Conservation (phyloP, 768 basidiomycete genomes). For the Leccinellum luteum region DNA sequence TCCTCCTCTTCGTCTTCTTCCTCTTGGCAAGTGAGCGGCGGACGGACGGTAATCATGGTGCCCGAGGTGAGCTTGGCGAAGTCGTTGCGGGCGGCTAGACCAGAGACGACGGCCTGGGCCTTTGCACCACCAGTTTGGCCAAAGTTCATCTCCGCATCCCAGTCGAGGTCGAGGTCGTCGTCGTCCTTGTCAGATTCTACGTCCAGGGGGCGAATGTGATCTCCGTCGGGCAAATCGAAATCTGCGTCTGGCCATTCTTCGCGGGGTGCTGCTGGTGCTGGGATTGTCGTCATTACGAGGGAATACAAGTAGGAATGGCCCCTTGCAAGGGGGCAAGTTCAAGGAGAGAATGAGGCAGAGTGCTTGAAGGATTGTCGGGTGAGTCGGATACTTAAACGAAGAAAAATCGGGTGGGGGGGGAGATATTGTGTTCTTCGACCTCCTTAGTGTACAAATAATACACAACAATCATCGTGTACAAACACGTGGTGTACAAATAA, state of each 20-base stretch:
- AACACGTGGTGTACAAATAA: slow-evolving; percentile 15
- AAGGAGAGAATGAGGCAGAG: slow-evolving; percentile 3
- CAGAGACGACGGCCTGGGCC: slow-evolving; percentile 37
- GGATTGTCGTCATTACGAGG: slow-evolving; percentile 54
- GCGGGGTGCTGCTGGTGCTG: slow-evolving; percentile 54
- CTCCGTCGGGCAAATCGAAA: slow-evolving; percentile 80
- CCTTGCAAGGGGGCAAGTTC: slow-evolving; percentile 18
- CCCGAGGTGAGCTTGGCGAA: slow-evolving; percentile 30
- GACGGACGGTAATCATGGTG: slow-evolving; percentile 55
- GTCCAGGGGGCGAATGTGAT: slow-evolving; percentile 58
- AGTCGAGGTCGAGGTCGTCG: slow-evolving; percentile 67
- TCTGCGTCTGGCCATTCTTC: slow-evolving; percentile 90
- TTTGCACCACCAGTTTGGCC: slow-evolving; percentile 55
- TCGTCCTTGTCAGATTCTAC: slow-evolving; percentile 62
- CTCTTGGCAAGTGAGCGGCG: slow-evolving; percentile 49
- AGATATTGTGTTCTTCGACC: slow-evolving; percentile 30
- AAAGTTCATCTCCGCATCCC: slow-evolving; percentile 77
- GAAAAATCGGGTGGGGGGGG: slow-evolving; percentile 42
- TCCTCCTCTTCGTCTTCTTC: slow-evolving; percentile 67
- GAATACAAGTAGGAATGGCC: slow-evolving; percentile 21
- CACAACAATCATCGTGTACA: slow-evolving; percentile 19
- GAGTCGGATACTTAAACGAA: slow-evolving; percentile 19
- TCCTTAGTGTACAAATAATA: slow-evolving; percentile 37
- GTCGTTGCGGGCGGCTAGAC: slow-evolving; percentile 40
- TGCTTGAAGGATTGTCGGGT: slow-evolving; percentile 13